Percentiles rank a stretch among this genome's conserved stretches.
Conservation (phyloP, 2,329 filamentous ascomycete species). For the Colletotrichum tabaci region DNA sequence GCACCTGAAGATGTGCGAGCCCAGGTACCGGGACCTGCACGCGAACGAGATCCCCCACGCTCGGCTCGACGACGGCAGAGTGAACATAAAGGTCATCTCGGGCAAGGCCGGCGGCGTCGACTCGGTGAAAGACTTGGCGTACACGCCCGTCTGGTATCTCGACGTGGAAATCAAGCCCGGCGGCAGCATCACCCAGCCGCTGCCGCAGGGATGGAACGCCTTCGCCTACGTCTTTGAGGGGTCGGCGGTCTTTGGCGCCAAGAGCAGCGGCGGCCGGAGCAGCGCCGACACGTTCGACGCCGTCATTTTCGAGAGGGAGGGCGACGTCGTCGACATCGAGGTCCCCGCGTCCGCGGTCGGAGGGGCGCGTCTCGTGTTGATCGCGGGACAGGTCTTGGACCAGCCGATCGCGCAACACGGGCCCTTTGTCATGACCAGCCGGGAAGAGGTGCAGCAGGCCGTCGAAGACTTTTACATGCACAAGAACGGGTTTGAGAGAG, state of each 20-base stretch:
- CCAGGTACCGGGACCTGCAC: slow-evolving; percentile 88
- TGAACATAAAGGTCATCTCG: slow-evolving; percentile 90
- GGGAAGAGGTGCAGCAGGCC: slow-evolving; percentile 82
- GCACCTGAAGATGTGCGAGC: slow-evolving; percentile 88
- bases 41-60: slow-evolving; percentile 84
- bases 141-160: slow-evolving; percentile 95
- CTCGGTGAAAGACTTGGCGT: slow-evolving; percentile 89
- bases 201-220: slow-evolving; percentile 88
- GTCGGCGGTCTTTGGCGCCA: slow-evolving; percentile 70
- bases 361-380: slow-evolving; percentile 74
- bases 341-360: slow-evolving; percentile 76
- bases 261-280: slow-evolving; percentile 55
- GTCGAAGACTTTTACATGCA: slow-evolving; percentile 81
- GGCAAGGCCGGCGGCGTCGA: slow-evolving; percentile 88
- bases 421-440: slow-evolving; percentile 81
- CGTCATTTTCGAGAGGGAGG: slow-evolving; percentile 85
- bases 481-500: slow-evolving; percentile 85
- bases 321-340: slow-evolving; percentile 80
- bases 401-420: slow-evolving; percentile 88
- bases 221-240: slow-evolving; percentile 90
- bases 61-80: slow-evolving; percentile 78
- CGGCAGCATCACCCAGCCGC: slow-evolving; percentile 79
- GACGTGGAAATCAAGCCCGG: slow-evolving; percentile 87
- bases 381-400: slow-evolving; percentile 84
- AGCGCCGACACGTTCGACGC: slow-evolving; percentile 82